Percentiles rank a stretch among this genome's conserved stretches.
Evolutionary conservation across 805 yeast genomes (phyloP).

Genomic region (Metschnikowia arizonensis): DNA sequence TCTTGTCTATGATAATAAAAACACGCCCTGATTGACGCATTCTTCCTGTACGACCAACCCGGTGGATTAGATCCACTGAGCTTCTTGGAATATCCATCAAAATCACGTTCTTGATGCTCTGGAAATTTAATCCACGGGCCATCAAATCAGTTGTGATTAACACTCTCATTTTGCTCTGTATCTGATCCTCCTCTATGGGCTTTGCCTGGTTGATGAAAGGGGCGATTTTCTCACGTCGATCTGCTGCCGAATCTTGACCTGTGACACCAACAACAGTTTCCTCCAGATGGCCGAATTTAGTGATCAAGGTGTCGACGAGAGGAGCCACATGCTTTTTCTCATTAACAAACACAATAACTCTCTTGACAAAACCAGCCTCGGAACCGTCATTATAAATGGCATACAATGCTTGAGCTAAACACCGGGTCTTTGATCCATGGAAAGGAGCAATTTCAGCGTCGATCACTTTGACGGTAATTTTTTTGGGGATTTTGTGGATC

Average conservation of each 20-base stretch:
- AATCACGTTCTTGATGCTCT: constrained; percentile 74
- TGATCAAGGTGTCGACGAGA: constrained; percentile 51
- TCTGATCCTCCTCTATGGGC: constrained; percentile 29
- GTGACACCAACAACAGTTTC: constrained; percentile 60
- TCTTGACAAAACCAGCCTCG: constrained; percentile 69
- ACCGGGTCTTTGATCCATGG: constrained; percentile 77
- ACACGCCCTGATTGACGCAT: constrained; percentile 88
- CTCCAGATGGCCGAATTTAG: constrained; percentile 31
- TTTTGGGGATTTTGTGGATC: constrained; percentile 78
- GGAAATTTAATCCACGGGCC: constrained; percentile 87
- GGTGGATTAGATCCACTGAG: constrained; percentile 81
- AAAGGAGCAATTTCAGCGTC: constrained; percentile 78
- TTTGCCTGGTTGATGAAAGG: constrained; percentile 65
- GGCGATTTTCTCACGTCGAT: constrained; percentile 52
- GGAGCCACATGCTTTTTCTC: constrained; percentile 58
- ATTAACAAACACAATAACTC: constrained; percentile 84
- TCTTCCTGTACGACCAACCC: constrained; percentile 93
- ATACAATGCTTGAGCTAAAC: constrained; percentile 82
- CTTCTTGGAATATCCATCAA: constrained; percentile 82
- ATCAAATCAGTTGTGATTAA: constrained; percentile 83
- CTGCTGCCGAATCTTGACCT: constrained; percentile 59
- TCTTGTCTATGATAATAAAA: constrained; percentile 69
- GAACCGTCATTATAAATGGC: constrained; percentile 82
- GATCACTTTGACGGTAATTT: constrained; percentile 66
- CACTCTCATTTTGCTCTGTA: constrained; percentile 49